Evolutionary conservation across 1,284 basidiomycete genomes (phyloP), one percentile per base, ranked within the genome.

Genomic region (Cryptococcus hybrid): DNA sequence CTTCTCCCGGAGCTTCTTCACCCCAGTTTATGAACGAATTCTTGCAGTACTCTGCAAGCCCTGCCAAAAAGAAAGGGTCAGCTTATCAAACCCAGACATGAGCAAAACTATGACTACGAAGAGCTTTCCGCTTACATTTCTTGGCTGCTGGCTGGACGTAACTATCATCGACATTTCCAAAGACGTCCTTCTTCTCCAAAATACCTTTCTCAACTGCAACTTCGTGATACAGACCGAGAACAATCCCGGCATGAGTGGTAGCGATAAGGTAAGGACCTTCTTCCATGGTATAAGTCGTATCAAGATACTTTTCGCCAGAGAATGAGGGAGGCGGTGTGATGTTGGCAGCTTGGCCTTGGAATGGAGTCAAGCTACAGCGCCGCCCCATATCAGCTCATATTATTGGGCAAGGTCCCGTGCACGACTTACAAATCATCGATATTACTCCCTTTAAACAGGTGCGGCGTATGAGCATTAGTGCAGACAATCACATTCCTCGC

Each of bases 401-500:
- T 9, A 34, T 8, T 9, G 9, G 18, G 34, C 9, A 12, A 35
- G 39, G 40, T 34, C 24, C 6, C 42, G 48, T n/a, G n/a, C 35
- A 13, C 7, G 2, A 58, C 62, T 59, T 52, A 64, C 59, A 58
- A 58, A 9, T 59, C 43, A 9, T 57, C 60, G 45, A 62, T 56
- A 12, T 47, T 18, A 18, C 49, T 50, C 12, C 55, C 59, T 30
- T 61, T 55, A 58, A 73, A 66, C 8, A 75, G 59, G 51, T 72
- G 62, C 2, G 52, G 54, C 1, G 72, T 74, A 56, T 74, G 70
- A 1, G 65, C 74, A 50, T 73, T 72, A 1, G 72, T 68, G n/a
- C 66, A 70, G 13, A 74, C 37, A 7, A 74, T 56, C 15, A 75
- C 67, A 35, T 67, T 52, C 42, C 48, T 51, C 3, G 71, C 66